Evolutionary conservation across 116 monocot genomes (phyloP).

Genomic region (Trichopus zeylanicus): DNA sequence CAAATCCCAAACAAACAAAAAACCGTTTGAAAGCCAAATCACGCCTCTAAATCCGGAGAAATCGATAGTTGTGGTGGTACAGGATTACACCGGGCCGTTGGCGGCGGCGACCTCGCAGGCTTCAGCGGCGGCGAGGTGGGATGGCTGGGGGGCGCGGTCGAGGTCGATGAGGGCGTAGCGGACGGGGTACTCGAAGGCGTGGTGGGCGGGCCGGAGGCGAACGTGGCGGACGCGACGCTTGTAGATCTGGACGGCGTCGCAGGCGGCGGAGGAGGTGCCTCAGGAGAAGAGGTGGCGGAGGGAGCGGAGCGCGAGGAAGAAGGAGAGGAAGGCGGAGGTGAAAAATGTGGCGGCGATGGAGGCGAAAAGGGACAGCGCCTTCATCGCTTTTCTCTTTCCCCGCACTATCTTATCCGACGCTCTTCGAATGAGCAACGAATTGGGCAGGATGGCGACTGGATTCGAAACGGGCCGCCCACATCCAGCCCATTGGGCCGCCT

Average conservation of each 20-base stretch:
- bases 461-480: too few species aligned
- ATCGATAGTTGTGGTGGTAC: background rate
- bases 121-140: constrained; percentile 40
- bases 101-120: constrained; percentile 55
- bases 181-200: constrained; percentile 80
- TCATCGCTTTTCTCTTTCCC: constrained; percentile 55
- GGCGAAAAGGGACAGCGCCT: constrained; percentile 42
- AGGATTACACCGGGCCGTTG: constrained; percentile 66
- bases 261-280: background rate
- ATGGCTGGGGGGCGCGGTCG: constrained; percentile 29
- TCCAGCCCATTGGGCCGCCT: too few species aligned
- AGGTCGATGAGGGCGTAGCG: constrained; percentile 89
- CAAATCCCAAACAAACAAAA: background rate
- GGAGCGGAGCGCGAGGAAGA: constrained; percentile 41
- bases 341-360: constrained; percentile 34
- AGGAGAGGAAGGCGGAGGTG: constrained; percentile 52
- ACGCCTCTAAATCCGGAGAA: too few species aligned
- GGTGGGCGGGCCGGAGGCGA: constrained; percentile 44
- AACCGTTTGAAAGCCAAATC: too few species aligned
- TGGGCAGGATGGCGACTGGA: too few species aligned
- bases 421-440: too few species aligned
- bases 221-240: constrained; percentile 68
- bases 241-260: constrained; percentile 34
- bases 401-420: too few species aligned
- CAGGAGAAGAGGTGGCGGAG: constrained; percentile 10